Evolutionary conservation across 2,329 filamentous ascomycete species (phyloP), one percentile per base, ranked within the genome.

Genomic region (Penicillium freii): DNA sequence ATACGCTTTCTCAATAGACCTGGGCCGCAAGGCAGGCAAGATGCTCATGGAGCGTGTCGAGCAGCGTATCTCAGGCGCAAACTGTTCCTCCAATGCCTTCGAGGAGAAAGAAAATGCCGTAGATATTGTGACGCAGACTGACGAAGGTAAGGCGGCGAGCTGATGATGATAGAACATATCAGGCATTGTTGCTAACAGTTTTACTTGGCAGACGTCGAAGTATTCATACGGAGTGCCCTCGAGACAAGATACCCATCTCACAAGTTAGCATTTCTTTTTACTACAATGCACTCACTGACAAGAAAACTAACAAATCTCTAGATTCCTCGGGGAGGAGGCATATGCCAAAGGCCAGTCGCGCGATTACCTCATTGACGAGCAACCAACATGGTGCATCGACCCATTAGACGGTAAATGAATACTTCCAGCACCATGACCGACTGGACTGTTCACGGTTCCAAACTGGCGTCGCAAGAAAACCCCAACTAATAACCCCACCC

Each of bases 251-350:
- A 88, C 63, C 88, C 88, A 0, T 68, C 76, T 2, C 89, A 91
- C 74, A 83, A 82, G 86, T 89, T 71, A 61, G 84, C 76, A 40
- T 34, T 27, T n/a, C n/a, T n/a, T n/a, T n/a, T 2, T 13, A 3
- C 36, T 10, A 9, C n/a, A 48, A 6, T 29, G 5, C 31, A 33
- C 8, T 15, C 8, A 39, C n/a, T 21, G n/a, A 11, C 21, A 27
- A 15, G 29, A 59, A 31, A 33, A 54, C 40, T 42, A 19, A 46
- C 19, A 43, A 19, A 33, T 2, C 54, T 47, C 49, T 60, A 89
- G 87, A 47, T 92, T 92, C 71, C 80, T 92, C 38, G 89, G 89
- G 60, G 89, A 92, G 74, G 89, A 92, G 71, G 84, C 84, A 0
- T 92, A 92, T 71, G 87, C 86, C 43, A 85, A 86, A 66, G 85